Evolutionary conservation across 208 protist species (phyloP).

Genomic region (Phytomonas sp.): DNA sequence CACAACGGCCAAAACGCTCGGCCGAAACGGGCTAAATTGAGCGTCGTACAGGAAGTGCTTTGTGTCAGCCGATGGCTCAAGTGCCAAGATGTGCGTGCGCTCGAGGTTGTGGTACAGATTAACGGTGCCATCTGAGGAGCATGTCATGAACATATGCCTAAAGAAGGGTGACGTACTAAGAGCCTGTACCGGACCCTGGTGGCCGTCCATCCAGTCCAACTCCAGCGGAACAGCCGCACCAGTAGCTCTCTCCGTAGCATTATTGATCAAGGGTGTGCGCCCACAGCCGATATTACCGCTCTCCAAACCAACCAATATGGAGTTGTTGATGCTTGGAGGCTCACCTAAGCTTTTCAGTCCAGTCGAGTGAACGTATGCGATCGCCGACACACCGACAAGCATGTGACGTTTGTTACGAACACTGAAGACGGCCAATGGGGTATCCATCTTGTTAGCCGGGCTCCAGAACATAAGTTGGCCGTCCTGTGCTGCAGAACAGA

Average conservation of each 20-base stretch:
- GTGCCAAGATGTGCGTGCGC: constrained; percentile 45
- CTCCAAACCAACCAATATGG: constrained; percentile 74
- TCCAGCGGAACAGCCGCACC: constrained; percentile 33
- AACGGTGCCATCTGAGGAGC: constrained; percentile 78
- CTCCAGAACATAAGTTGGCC: constrained; percentile 77
- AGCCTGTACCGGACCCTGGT: constrained; percentile 72
- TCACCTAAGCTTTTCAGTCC: neutral
- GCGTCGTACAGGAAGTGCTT: constrained; percentile 83
- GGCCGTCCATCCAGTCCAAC: constrained; percentile 62
- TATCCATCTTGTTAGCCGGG: constrained; percentile 44
- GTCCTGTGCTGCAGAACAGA: constrained; percentile 68
- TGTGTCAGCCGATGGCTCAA: constrained; percentile 74
- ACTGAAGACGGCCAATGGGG: constrained; percentile 45
- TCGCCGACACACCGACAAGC: constrained; percentile 46
- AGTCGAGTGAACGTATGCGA: constrained; percentile 26
- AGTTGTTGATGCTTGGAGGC: constrained; percentile 40
- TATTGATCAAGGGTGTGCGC: constrained; percentile 24
- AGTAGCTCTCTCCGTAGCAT: constrained; percentile 12
- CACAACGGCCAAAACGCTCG: constrained; percentile 68
- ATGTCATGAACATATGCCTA: constrained; percentile 79
- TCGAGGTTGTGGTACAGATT: constrained; percentile 76
- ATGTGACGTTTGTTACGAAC: constrained; percentile 46
- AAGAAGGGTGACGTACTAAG: constrained; percentile 80
- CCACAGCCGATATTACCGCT: constrained; percentile 82
- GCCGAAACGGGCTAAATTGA: constrained; percentile 80